A percentile compares a stretch with the other conserved stretches of the same genome.
Conservation (phyloP, 345 rosid species). For the Populus alba region DNA sequence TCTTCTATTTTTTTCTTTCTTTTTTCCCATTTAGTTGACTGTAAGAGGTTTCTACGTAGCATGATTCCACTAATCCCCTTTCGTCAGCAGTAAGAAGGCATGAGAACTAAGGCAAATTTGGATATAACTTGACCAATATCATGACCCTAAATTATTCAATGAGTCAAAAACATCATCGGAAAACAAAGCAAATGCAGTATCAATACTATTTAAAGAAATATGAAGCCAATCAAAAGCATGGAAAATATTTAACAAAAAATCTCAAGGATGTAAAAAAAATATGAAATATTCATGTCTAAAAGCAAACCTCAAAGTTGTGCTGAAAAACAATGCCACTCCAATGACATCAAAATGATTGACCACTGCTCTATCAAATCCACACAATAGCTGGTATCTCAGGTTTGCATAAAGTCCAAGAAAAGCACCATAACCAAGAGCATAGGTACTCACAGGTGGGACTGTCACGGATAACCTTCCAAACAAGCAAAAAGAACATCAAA, state of each 20-base stretch:
- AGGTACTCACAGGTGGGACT: conserved; percentile 59
- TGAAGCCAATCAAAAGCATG: background rate
- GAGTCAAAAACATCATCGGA: background rate
- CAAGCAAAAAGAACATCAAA: background rate
- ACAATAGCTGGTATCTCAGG: conserved; percentile 74
- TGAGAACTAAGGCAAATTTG: too few relatives aligned
- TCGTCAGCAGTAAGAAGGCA: background rate
- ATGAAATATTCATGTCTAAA: background rate
- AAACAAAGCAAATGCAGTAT: background rate
- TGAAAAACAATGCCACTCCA: conserved; percentile 75
- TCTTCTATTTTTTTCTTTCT: background rate
- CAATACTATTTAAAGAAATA: background rate
- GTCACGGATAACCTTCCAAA: conserved; percentile 71
- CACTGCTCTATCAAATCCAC: conserved; percentile 73
- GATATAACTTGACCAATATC: background rate
- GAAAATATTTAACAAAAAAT: background rate
- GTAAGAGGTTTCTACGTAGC: background rate
- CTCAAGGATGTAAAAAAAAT: background rate
- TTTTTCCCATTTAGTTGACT: background rate
- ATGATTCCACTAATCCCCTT: background rate
- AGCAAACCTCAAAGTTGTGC: conserved; percentile 77
- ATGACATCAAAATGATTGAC: conserved; percentile 86
- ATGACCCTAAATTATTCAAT: too few relatives aligned
- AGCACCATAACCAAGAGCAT: conserved; percentile 82
- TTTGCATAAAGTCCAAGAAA: conserved; percentile 86